These are phyloP conservation scores for Plasmodium chabaudi DNA, from an alignment of 169 alveolate species.

Conservation along the genomic window DNA sequence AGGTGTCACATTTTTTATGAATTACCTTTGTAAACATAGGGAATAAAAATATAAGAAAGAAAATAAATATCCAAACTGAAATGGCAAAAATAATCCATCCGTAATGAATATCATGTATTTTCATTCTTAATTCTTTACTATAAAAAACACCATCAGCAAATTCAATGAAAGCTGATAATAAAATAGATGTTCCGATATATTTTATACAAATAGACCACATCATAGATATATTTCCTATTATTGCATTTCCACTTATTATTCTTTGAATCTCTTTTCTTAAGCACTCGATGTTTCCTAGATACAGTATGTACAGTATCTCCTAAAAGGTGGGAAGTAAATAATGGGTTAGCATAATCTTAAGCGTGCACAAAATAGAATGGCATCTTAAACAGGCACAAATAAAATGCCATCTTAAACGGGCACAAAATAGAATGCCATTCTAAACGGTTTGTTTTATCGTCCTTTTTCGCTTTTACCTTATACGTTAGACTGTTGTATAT, in stretches of 20 bases:
- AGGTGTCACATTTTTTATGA: neutral
- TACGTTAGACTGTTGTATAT: slow-evolving; percentile 14
- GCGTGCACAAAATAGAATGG: neutral
- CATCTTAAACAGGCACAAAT: no score
- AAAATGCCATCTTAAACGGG: neutral
- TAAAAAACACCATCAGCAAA: slow-evolving; percentile 81
- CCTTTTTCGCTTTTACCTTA: slow-evolving; percentile 25
- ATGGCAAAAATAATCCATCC: slow-evolving; percentile 58
- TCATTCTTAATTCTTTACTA: slow-evolving; percentile 47
- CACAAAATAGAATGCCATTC: neutral
- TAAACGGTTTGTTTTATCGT: no score
- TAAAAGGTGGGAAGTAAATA: neutral
- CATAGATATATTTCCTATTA: slow-evolving; percentile 75
- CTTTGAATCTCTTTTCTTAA: slow-evolving; percentile 77
- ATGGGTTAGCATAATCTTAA: neutral
- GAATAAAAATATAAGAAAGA: slow-evolving; percentile 30
- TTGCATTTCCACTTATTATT: slow-evolving; percentile 77
- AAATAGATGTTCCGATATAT: slow-evolving; percentile 82
- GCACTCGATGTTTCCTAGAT: slow-evolving; percentile 81
- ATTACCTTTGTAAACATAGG: slow-evolving; percentile 49
- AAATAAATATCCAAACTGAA: slow-evolving; percentile 39
- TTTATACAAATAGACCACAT: slow-evolving; percentile 85
- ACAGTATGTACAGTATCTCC: slow-evolving; percentile 73
- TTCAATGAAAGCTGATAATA: slow-evolving; percentile 83
- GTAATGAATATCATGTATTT: slow-evolving; percentile 65